Evolutionary conservation across 176 grass and related monocot genomes (phyloP), one percentile per base, ranked within the genome.

Genomic region (Juncus effusus): DNA sequence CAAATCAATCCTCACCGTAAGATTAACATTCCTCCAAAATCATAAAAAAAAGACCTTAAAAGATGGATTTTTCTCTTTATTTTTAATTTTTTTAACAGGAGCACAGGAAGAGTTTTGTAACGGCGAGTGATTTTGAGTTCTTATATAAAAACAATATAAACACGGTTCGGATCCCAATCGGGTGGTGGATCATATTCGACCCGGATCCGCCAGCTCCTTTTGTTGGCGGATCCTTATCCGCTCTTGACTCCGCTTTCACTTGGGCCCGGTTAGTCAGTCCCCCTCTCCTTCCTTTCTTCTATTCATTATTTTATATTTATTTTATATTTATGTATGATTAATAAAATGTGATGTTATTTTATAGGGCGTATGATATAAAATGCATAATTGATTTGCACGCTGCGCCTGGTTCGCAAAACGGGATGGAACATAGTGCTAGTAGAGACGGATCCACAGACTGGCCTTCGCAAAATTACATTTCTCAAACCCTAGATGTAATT

Each of bases 321-420:
- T 69, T 53, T 38, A 2, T 69, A 38, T 54, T 45, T 54, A 15
- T 55, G 50, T 5, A 37, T 39, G 50, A 54, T 56, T 68, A 8
- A 13, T 77, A 63, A 86, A 14, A 62, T 36, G 16, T 40, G 19
- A 28, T 28, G 19, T 28, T 28, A 28, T 28, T 0, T 28, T 78
- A 96, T 78, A 96, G 91, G 84, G 36, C 72, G 47, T 80, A 83
- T 87, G 78, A 83, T 10, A 77, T 96, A 60, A 96, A 90, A 69
- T 90, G 91, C 79, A 90, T 96, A 59, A 87, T 96, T 75, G 87
- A 96, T 90, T 84, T 96, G 69, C 91, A 96, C 78, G 87, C 87
- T 61, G 81, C 87, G 61, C 91, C 87, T 66, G 91, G 91, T 38
- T 90, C 91, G 58, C 87, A 90, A 84, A 96, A 96, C 11, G 87